Conservation (phyloP, 441 rosid species). For the Corymbia calophylla region DNA sequence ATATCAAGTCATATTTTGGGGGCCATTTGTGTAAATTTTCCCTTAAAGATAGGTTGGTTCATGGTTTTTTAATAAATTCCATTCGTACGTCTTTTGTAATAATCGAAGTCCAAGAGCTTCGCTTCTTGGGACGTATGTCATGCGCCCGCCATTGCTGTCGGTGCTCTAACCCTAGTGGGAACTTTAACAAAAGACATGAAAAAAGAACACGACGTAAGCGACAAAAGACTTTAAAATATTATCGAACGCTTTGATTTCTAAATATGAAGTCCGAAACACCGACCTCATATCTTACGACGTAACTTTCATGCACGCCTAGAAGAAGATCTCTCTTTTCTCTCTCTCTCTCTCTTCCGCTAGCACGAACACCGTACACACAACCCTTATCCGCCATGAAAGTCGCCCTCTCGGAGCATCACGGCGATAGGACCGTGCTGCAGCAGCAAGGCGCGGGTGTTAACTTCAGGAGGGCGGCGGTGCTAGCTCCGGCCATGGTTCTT, state of each 20-base stretch:
- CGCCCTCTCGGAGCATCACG: background rate
- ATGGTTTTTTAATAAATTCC: no score
- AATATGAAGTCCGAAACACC: background rate
- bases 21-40: no score
- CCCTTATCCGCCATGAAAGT: background rate
- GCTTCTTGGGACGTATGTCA: background rate
- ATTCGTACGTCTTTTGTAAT: no score
- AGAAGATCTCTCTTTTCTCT: background rate
- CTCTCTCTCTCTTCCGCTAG: background rate
- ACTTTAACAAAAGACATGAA: background rate
- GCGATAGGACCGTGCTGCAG: background rate
- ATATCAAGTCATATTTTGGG: no score
- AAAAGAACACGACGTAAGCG: background rate
- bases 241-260: background rate
- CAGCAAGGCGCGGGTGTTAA: background rate
- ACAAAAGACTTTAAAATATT: background rate
- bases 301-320: background rate
- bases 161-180: background rate
- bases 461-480: background rate
- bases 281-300: background rate
- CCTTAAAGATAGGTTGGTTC: no score
- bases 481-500: background rate
- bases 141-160: background rate
- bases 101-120: no score
- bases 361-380: background rate